Evolutionary conservation across 345 rosid genomes (phyloP).

Genomic region (Stellera chamaejasme): DNA sequence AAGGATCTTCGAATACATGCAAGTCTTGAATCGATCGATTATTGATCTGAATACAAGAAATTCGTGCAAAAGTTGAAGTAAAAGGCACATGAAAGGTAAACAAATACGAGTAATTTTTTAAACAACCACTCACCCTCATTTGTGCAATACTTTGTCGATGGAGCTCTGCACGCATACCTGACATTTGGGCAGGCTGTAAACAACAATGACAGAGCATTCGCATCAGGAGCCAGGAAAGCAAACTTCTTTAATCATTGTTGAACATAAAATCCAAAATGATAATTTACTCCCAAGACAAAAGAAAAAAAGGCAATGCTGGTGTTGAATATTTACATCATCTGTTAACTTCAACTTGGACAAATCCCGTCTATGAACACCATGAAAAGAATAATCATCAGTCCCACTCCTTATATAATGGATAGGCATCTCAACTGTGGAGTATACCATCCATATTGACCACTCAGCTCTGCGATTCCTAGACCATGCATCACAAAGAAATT

Average conservation of each 20-base stretch:
- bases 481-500: slow-evolving; percentile 66
- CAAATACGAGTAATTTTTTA: slow-evolving; percentile 1
- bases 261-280: not conserved
- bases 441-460: slow-evolving; percentile 99
- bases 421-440: slow-evolving; percentile 94
- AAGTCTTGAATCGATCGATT: slow-evolving; percentile 81
- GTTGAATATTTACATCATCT: slow-evolving; percentile 51
- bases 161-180: slow-evolving; percentile 88
- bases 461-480: slow-evolving; percentile 77
- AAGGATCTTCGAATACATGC: slow-evolving; percentile 83
- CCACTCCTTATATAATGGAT: slow-evolving; percentile 77
- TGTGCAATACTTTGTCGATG: slow-evolving; percentile 94
- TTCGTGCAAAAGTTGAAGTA: slow-evolving; percentile 5
- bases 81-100: slow-evolving; percentile 7
- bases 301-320: not conserved
- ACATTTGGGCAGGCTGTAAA: slow-evolving; percentile 68
- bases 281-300: not conserved
- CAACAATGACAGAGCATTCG: slow-evolving; percentile 13
- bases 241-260: not conserved
- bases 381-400: slow-evolving; percentile 52
- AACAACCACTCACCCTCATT: slow-evolving; percentile 63
- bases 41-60: slow-evolving; percentile 62
- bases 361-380: slow-evolving; percentile 46
- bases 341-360: slow-evolving; percentile 55
- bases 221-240: not conserved